phyloP scores from a whole-genome alignment of 2,329 filamentous ascomycete genomes.

The Stagonosporopsis chrysanthemi region DNA sequence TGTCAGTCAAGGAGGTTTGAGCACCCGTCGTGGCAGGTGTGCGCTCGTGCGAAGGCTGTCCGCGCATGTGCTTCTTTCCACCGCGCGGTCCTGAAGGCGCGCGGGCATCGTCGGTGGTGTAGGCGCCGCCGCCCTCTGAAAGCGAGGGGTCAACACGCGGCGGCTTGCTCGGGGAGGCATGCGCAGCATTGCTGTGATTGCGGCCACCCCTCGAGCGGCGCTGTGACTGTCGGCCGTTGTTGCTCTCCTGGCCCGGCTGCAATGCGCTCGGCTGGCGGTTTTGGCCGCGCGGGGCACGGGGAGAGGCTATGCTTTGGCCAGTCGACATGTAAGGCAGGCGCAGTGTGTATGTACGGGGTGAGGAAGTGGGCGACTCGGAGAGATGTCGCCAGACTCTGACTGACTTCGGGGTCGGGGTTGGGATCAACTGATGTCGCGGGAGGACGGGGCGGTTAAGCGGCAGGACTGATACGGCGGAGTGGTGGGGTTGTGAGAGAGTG shows the following conservation, averaged over 20 bases:
- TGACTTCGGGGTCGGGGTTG: slow-evolving; percentile 26
- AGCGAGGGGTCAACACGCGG: slow-evolving; percentile 24
- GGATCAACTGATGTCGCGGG: slow-evolving; percentile 27
- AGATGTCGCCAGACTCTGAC: slow-evolving; percentile 35
- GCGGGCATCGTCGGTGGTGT: slow-evolving; percentile 42
- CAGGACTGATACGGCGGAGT: slow-evolving; percentile 29
- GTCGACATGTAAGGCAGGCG: slow-evolving; percentile 42
- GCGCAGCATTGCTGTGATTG: slow-evolving; percentile 28
- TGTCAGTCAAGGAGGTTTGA: slow-evolving; percentile 38
- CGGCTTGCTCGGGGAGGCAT: slow-evolving; percentile 25
- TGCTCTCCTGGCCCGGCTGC: slow-evolving; percentile 31
- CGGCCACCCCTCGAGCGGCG: slow-evolving; percentile 45
- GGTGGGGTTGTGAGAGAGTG: slow-evolving; percentile 34
- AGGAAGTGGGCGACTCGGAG: slow-evolving; percentile 27
- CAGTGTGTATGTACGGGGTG: not conserved
- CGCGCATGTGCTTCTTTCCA: slow-evolving; percentile 42
- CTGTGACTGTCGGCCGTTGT: slow-evolving; percentile 37
- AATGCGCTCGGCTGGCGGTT: slow-evolving; percentile 39
- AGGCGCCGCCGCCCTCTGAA: slow-evolving; percentile 36
- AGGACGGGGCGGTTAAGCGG: slow-evolving; percentile 32
- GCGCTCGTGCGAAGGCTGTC: slow-evolving; percentile 41
- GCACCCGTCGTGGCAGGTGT: slow-evolving; percentile 31
- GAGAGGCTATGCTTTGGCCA: slow-evolving; percentile 42
- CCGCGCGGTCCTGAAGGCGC: slow-evolving; percentile 32
- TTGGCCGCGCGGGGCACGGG: slow-evolving; percentile 43